phyloP scores from a whole-genome alignment of 192 early-diverging fungal genomes.

The Funneliformis mosseae region DNA sequence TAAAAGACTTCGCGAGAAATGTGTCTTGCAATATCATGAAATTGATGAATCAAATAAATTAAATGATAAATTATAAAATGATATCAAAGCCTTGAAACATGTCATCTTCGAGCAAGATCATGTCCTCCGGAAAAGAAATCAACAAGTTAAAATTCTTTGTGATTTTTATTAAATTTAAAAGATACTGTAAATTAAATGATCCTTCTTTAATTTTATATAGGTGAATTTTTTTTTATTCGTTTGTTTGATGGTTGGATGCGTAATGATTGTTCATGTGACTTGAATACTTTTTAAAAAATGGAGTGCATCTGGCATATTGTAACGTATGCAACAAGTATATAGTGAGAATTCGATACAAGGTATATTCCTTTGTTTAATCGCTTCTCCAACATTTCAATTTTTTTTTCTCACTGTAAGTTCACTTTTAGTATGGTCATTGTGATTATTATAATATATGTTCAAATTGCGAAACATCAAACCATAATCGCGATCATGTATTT shows the following conservation, averaged over 20 bases:
- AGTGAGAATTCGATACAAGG: slow-evolving; percentile 53
- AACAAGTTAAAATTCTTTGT: background rate
- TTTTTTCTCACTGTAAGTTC: background rate
- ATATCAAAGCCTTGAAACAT: background rate
- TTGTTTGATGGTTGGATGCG: no score
- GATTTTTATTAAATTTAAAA: background rate
- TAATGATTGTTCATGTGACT: background rate
- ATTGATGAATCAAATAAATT: background rate
- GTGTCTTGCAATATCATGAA: background rate
- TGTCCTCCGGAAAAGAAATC: background rate
- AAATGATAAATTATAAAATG: background rate
- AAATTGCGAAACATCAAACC: slow-evolving; percentile 52
- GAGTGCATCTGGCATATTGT: slow-evolving; percentile 33
- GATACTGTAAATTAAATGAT: no score
- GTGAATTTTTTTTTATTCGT: background rate
- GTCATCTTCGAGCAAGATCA: background rate
- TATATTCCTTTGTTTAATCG: background rate
- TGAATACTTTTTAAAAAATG: background rate
- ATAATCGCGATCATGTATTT: slow-evolving; percentile 46
- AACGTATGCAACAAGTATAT: slow-evolving; percentile 47
- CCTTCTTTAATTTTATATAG: background rate
- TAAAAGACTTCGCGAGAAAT: background rate
- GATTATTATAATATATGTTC: slow-evolving; percentile 62
- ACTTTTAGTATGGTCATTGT: slow-evolving; percentile 54
- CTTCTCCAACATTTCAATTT: background rate